These are phyloP conservation scores for Citrus hindsii DNA, from an alignment of 345 rosid species.

Conservation along the genomic window DNA sequence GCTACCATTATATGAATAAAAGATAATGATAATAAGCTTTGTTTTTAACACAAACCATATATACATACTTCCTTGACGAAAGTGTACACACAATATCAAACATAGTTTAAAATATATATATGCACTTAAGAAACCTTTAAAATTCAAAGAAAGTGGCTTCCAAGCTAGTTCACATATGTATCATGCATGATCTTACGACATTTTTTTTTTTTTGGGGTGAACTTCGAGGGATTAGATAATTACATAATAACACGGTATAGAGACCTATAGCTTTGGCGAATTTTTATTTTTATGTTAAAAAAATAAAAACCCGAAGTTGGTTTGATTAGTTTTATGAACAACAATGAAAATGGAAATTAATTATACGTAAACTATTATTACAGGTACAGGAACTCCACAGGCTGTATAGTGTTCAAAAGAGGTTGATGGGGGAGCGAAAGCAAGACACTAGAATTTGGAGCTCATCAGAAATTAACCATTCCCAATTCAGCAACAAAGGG, in stretches of 20 bases:
- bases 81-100: not conserved
- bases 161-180: not conserved
- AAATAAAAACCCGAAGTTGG: no score
- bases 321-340: no score
- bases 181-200: not conserved
- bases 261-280: no score
- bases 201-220: no score
- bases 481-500: slow-evolving; percentile 15
- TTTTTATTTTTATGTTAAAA: no score
- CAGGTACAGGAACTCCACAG: slow-evolving; percentile 88
- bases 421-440: slow-evolving; percentile 59
- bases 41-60: no score
- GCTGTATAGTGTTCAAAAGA: slow-evolving; percentile 62
- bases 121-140: not conserved
- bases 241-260: no score
- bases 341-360: no score
- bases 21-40: no score
- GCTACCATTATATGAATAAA: no score
- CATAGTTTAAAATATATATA: not conserved
- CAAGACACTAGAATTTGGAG: slow-evolving; percentile 25
- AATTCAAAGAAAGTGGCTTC: not conserved
- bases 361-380: slow-evolving; percentile 8
- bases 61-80: no score
- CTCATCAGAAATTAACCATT: slow-evolving; percentile 18
- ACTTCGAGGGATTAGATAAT: not conserved